Evolutionary conservation across 495 filamentous ascomycete species (phyloP).

Genomic region (Penicillium cosmopolitanum): DNA sequence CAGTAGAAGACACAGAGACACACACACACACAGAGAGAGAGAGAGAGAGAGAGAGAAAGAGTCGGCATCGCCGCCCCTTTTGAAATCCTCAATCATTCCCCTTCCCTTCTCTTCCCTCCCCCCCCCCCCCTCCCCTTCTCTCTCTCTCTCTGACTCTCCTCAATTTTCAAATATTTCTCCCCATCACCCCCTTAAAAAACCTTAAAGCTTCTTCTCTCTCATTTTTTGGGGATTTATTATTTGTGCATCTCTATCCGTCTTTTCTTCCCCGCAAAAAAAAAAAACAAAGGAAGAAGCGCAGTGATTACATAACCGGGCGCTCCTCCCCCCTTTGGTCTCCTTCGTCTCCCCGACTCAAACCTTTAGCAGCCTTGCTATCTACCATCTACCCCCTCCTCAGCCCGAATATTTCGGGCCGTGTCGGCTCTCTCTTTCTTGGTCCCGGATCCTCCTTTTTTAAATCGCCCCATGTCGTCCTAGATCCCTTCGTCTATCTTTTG

Average conservation of each 20-base stretch:
- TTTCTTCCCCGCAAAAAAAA: conserved; percentile 29
- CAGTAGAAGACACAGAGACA: background rate
- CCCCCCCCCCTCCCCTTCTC: background rate
- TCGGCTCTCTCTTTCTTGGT: conserved; percentile 11
- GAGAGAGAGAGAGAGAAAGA: conserved; percentile 9
- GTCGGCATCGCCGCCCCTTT: conserved; percentile 31
- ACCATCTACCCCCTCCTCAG: conserved; percentile 19
- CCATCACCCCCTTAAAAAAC: conserved; percentile 3
- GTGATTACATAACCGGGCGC: conserved; percentile 28
- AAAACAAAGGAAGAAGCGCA: conserved; percentile 3
- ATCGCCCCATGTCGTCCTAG: conserved; percentile 51
- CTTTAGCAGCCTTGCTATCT: background rate
- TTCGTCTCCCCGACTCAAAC: conserved; percentile 21
- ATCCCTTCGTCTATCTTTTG: conserved; percentile 33
- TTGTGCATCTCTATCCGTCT: conserved; percentile 3
- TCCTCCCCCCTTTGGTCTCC: conserved; percentile 16
- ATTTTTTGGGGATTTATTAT: conserved; percentile 5
- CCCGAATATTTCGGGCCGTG: conserved; percentile 25
- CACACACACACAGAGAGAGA: background rate
- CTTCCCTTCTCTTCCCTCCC: background rate
- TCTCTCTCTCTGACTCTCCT: conserved; percentile 3
- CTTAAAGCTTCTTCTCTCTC: conserved; percentile 1
- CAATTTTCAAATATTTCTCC: conserved; percentile 4
- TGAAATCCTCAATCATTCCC: conserved; percentile 19
- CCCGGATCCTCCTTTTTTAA: conserved; percentile 12